These are phyloP conservation scores for Myxozyma neglecta DNA, from an alignment of 805 yeast genomes.

Conservation along the genomic window DNA sequence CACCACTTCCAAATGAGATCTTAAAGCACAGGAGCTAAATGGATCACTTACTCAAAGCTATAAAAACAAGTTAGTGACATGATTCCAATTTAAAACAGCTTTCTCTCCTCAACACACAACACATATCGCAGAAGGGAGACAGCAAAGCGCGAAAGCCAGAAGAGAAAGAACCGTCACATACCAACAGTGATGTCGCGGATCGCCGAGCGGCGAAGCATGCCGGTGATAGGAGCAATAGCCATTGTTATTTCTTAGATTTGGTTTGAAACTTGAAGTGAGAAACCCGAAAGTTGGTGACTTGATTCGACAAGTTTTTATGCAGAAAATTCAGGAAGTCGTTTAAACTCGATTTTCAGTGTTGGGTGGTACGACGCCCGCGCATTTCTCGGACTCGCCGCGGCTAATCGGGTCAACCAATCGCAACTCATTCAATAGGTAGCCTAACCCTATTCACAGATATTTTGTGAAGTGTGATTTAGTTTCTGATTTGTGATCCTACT, in stretches of 20 bases:
- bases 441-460: too few species aligned
- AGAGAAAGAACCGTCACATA: not conserved
- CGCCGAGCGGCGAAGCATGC: conserved; percentile 18
- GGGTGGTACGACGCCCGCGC: too few species aligned
- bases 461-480: too few species aligned
- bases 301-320: not conserved
- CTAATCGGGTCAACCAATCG: too few species aligned
- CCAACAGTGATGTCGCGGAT: conserved; percentile 16
- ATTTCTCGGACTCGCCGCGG: too few species aligned
- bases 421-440: too few species aligned
- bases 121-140: not conserved
- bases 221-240: conserved; percentile 31
- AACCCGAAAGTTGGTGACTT: too few species aligned
- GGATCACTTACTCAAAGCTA: not conserved
- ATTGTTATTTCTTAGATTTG: conserved; percentile 1
- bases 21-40: not conserved
- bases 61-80: not conserved
- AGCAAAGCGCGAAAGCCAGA: not conserved
- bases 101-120: not conserved
- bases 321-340: too few species aligned
- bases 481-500: too few species aligned
- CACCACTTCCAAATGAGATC: not conserved
- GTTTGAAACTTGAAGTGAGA: not conserved
- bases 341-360: too few species aligned
- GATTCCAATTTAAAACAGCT: not conserved